Base-by-base conservation (phyloP, 371 early-diverging fungal genomes). In the Circinella minor region DNA sequence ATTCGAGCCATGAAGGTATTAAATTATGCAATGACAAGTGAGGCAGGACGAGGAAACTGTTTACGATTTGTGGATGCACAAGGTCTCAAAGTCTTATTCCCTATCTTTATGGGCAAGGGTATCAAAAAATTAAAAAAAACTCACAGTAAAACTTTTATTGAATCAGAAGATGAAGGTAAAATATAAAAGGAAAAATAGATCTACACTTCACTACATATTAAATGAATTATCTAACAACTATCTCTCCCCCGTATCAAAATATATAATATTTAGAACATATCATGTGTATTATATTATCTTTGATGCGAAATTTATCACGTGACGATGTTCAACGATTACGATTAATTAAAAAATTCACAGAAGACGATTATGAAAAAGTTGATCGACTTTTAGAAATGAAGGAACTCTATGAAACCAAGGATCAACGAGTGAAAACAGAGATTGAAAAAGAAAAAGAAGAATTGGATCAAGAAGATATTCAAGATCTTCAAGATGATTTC, bases 1-100 rank as follows among this genome's bases (percentile, higher is more conserved):
- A 90, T 95, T 70, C 81, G 94, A 46, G 90, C 97, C 4, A 81
- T 96, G 69, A 96, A 96, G 71, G 92, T 95, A 1, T 68, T 98
- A n/a, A 90, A 94, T 70, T 94, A 94, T 77, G 92, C 94, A 5
- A 70, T 95, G 74, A 81, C 91, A 10, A 88, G 89, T 27, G 78
- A 87, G 49, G 79, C 82, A 13, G 85, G 87, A 7, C 77, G 81
- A 18, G 80, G 76, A 39, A 86, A 81, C 68, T 85, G 86, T 74
- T 63, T 87, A 20, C 86, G 90, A 18, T 94, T 95, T 77, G 88
- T 97, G 4, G 95, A 95, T 65, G 84, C 82, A 9, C 74, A 84
- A 64, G 97, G 97, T 3, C 82, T 96, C 46, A 93, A 93, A 69
- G 82, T 92, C 4, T 67, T 97, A 38, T 95, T 96, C 69, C 85